These are phyloP conservation scores for Pichia sp. DNA, from an alignment of 1,139 yeast genomes.

Conservation along the genomic window DNA sequence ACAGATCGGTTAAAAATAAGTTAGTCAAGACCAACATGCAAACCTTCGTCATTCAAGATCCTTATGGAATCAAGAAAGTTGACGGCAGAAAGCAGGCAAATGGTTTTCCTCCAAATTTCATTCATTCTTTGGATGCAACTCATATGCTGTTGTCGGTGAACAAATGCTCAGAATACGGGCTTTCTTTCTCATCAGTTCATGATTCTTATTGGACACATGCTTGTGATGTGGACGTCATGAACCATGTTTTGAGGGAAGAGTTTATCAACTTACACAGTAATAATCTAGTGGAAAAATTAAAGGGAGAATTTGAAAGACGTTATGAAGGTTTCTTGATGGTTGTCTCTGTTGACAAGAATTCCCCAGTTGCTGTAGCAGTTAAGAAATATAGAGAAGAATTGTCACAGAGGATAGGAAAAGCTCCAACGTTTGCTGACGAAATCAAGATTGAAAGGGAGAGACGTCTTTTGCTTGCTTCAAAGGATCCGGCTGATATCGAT, in stretches of 20 bases:
- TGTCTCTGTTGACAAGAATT: constrained; percentile 48
- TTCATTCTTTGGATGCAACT: constrained; percentile 94
- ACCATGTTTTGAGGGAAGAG: constrained; percentile 65
- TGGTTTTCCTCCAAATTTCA: constrained; percentile 94
- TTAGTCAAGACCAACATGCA: constrained; percentile 77
- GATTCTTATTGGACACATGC: constrained; percentile 99
- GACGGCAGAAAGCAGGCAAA: constrained; percentile 85
- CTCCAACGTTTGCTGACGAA: constrained; percentile 68
- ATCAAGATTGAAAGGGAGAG: constrained; percentile 66
- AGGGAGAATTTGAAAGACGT: constrained; percentile 76
- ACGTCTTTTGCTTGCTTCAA: constrained; percentile 50
- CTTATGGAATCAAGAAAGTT: constrained; percentile 75
- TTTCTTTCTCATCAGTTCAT: constrained; percentile 94
- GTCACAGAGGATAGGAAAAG: constrained; percentile 49
- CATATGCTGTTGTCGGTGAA: constrained; percentile 92
- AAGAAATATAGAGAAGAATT: constrained; percentile 47
- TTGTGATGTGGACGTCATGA: constrained; percentile 71
- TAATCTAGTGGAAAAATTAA: constrained; percentile 64
- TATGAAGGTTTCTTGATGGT: constrained; percentile 68
- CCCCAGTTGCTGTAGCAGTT: constrained; percentile 52
- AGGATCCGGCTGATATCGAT: constrained; percentile 44
- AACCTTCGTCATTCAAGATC: constrained; percentile 76
- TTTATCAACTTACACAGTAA: constrained; percentile 75
- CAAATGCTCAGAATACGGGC: constrained; percentile 60
- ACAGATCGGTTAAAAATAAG: constrained; percentile 61